Evolutionary conservation across 1,284 basidiomycete species (phyloP).

Genomic region (Peniophora sp.): DNA sequence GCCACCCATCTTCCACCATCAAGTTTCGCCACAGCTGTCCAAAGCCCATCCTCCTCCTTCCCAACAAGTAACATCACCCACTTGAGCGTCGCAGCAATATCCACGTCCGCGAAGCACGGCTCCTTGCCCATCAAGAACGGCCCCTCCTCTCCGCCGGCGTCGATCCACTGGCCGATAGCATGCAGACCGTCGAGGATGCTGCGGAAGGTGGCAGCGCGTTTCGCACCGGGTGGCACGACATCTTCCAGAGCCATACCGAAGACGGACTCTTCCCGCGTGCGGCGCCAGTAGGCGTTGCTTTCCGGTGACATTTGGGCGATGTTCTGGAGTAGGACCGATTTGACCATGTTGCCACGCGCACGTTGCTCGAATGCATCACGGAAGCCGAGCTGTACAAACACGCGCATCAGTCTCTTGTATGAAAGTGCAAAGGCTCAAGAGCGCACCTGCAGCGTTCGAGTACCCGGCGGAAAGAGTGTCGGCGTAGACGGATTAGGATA

Average conservation of each 20-base stretch:
- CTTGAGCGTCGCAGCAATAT: not conserved
- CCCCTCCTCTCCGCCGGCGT: not conserved
- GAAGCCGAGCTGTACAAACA: not conserved
- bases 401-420: not conserved
- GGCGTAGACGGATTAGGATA: slow-evolving; percentile 8
- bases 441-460: slow-evolving; percentile 9
- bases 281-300: not conserved
- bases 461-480: slow-evolving; percentile 11
- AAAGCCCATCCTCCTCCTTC: not conserved
- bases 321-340: not conserved
- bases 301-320: not conserved
- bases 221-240: not conserved
- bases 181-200: not conserved
- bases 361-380: not conserved
- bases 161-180: not conserved
- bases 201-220: not conserved
- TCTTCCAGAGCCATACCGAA: not conserved
- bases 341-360: not conserved
- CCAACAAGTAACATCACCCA: not conserved
- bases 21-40: not conserved
- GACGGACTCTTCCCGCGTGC: not conserved
- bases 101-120: not conserved
- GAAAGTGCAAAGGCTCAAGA: not conserved
- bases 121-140: not conserved
- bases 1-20: not conserved